phyloP scores from a whole-genome alignment of 495 filamentous ascomycete species.

The Aspergillus avenaceus region DNA sequence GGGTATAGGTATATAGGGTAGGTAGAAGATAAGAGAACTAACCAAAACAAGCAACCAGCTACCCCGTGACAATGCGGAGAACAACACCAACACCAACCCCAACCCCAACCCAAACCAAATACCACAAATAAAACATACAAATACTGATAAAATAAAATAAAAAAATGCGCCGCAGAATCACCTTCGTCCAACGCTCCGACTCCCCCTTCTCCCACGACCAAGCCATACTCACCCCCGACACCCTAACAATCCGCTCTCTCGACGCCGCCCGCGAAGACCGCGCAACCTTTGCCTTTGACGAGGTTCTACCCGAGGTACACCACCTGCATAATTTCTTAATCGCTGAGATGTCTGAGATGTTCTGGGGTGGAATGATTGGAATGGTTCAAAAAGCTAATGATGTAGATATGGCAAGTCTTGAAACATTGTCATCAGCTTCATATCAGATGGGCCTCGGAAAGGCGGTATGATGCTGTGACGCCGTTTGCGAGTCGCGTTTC shows the following conservation, averaged over 20 bases:
- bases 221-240: slow-evolving; percentile 44
- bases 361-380: not conserved
- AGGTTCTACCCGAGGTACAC: slow-evolving; percentile 70
- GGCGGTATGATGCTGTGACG: slow-evolving; percentile 50
- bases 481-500: slow-evolving; percentile 73
- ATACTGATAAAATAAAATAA: too few species aligned
- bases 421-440: slow-evolving; percentile 67
- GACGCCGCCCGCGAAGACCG: slow-evolving; percentile 76
- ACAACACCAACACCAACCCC: not conserved
- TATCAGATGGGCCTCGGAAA: slow-evolving; percentile 68
- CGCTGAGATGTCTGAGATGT: too few species aligned
- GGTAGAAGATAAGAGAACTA: too few species aligned
- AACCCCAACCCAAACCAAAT: not conserved
- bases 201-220: slow-evolving; percentile 58
- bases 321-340: too few species aligned
- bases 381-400: not conserved
- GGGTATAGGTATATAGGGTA: too few species aligned
- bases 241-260: slow-evolving; percentile 47
- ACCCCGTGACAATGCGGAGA: not conserved
- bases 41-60: slow-evolving; percentile 4
- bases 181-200: slow-evolving; percentile 64
- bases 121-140: too few species aligned
- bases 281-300: slow-evolving; percentile 65
- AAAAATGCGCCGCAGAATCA: slow-evolving; percentile 81
- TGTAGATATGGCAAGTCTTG: slow-evolving; percentile 57